Evolutionary conservation across 352 stramenopile species (phyloP).

Genomic region (Saprolegnia parasitica): DNA sequence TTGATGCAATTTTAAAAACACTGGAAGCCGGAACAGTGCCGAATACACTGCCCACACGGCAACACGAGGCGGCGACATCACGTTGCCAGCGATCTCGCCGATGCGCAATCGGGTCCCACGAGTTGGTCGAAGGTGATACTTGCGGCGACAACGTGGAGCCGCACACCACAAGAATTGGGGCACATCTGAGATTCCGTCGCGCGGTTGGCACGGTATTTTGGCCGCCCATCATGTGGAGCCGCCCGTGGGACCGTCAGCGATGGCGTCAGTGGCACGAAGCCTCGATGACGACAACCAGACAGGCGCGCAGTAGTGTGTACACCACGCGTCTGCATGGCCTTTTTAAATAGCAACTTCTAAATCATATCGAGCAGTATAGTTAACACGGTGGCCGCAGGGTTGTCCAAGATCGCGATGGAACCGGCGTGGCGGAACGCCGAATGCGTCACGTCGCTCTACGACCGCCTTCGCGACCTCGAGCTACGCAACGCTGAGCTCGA

Average conservation of each 20-base stretch:
- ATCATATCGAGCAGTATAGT: not conserved
- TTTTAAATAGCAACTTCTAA: not conserved
- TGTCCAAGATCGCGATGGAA: constrained; percentile 26
- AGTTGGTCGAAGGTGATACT: not conserved
- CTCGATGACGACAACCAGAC: not conserved
- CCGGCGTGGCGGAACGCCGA: constrained; percentile 23
- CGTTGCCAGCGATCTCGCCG: not conserved
- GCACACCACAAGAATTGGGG: constrained; percentile 8
- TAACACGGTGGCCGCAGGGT: no score
- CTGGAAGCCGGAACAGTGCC: no score
- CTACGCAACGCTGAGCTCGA: constrained; percentile 26
- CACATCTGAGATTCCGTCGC: constrained; percentile 4
- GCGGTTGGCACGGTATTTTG: constrained; percentile 7
- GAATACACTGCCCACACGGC: no score
- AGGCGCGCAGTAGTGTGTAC: not conserved
- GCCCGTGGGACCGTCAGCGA: not conserved
- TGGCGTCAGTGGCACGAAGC: not conserved
- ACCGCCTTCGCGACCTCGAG: constrained; percentile 22
- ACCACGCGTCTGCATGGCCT: not conserved
- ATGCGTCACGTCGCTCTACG: constrained; percentile 29
- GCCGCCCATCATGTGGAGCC: not conserved
- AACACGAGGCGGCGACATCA: no score
- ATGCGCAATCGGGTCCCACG: not conserved
- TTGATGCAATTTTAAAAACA: no score
- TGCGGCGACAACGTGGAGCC: not conserved